Conservation (phyloP, 2,329 filamentous ascomycete species). For the Ceratocystis papillata region DNA sequence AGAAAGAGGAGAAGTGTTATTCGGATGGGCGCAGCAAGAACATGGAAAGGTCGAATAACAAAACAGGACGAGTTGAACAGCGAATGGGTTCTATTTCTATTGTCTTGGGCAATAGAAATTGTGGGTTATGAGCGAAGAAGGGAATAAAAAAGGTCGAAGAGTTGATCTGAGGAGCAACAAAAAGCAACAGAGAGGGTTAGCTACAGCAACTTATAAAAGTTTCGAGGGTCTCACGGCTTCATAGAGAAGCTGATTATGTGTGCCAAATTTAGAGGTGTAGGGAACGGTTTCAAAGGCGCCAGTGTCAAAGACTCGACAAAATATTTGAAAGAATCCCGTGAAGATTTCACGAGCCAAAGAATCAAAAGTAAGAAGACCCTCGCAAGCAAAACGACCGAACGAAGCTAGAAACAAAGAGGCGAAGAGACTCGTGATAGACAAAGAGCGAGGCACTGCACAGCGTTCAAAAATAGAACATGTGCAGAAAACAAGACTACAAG, state of each 20-base stretch:
- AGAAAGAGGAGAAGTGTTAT: not conserved
- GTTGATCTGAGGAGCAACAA: slow-evolving; percentile 11
- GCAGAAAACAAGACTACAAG: not conserved
- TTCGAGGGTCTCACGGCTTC: not conserved
- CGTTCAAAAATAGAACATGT: slow-evolving; percentile 10
- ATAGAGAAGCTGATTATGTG: not conserved
- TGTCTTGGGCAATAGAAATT: not conserved
- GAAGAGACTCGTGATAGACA: not conserved
- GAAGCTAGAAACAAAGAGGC: slow-evolving; percentile 13
- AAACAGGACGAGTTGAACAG: slow-evolving; percentile 6
- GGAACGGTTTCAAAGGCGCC: not conserved
- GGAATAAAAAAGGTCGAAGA: not conserved
- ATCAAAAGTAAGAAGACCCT: not conserved
- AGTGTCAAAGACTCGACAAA: not conserved
- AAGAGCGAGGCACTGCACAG: slow-evolving; percentile 13
- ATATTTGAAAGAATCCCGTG: not conserved
- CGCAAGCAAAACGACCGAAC: not conserved
- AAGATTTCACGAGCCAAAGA: not conserved
- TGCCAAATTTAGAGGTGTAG: not conserved
- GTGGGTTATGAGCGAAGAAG: slow-evolving; percentile 6
- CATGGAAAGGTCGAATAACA: slow-evolving; percentile 1
- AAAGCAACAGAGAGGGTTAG: slow-evolving; percentile 13
- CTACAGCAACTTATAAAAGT: slow-evolving; percentile 12
- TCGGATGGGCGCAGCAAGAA: slow-evolving; percentile 2
- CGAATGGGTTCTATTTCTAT: not conserved